phyloP scores from a whole-genome alignment of 352 stramenopile genomes.

The Phytopythium ostracodes region DNA sequence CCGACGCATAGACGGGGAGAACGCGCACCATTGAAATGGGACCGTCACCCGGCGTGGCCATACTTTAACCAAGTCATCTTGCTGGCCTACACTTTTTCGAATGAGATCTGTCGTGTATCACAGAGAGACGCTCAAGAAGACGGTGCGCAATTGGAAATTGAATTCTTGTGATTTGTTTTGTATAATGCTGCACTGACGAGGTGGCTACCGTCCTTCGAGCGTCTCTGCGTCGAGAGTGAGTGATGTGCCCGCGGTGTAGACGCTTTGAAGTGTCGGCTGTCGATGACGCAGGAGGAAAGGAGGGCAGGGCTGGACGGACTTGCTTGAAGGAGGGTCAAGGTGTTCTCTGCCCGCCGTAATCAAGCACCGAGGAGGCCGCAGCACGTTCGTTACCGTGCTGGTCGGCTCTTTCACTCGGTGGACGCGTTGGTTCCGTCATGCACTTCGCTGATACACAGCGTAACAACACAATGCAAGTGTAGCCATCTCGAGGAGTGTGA shows the following conservation, averaged over 20 bases:
- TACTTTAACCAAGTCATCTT: neutral
- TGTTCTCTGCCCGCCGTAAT: neutral
- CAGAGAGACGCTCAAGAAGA: too few relatives aligned
- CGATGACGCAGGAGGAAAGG: neutral
- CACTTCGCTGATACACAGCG: too few relatives aligned
- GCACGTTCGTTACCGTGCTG: neutral
- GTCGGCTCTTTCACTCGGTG: too few relatives aligned
- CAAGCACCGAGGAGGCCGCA: neutral
- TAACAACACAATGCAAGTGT: too few relatives aligned
- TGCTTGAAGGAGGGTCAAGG: too few relatives aligned
- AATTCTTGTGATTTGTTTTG: too few relatives aligned
- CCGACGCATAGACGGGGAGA: neutral
- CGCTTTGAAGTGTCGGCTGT: neutral
- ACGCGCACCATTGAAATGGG: neutral
- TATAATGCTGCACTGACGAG: neutral
- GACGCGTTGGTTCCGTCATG: too few relatives aligned
- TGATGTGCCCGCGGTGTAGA: neutral
- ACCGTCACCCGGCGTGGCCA: neutral
- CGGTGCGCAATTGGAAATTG: too few relatives aligned
- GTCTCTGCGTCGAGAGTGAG: too few relatives aligned
- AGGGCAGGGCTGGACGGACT: too few relatives aligned
- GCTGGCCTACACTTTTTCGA: neutral
- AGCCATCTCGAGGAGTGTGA: too few relatives aligned
- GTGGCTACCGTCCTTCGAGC: neutral
- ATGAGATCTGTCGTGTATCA: too few relatives aligned